phyloP scores from a whole-genome alignment of 2,329 filamentous ascomycete species.

The Sclerotinia subarctica region DNA sequence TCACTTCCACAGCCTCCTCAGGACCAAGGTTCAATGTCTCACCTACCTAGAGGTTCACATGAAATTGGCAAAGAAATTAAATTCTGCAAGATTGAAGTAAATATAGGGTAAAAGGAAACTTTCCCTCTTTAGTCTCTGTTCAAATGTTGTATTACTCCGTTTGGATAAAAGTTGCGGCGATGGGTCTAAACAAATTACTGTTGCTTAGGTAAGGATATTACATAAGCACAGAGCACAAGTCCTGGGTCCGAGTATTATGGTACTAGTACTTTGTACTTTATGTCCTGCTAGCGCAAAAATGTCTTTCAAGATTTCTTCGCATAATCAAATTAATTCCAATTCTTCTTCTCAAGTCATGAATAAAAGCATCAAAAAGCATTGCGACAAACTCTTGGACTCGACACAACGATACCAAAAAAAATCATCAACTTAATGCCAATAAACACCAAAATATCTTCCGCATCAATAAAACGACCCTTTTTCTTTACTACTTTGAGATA shows the following conservation, averaged over 20 bases:
- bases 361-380: conserved; percentile 1
- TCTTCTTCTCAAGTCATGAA: neutral
- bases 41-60: conserved; percentile 9
- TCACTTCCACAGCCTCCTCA: neutral
- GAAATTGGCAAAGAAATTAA: neutral
- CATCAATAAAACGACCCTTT: neutral
- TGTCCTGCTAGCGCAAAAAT: conserved; percentile 1
- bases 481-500: neutral
- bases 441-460: neutral
- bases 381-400: conserved; percentile 2
- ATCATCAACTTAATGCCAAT: neutral
- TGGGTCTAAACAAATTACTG: neutral
- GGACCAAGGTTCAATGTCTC: neutral
- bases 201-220: neutral
- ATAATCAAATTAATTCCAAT: conserved; percentile 12
- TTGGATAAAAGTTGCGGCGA: neutral
- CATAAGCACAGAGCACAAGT: neutral
- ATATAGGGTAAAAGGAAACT: neutral
- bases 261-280: no score
- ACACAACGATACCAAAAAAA: neutral
- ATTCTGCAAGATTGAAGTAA: neutral
- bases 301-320: conserved; percentile 12
- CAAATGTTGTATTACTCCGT: neutral
- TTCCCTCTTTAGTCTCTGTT: neutral
- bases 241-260: neutral